These are phyloP conservation scores for Amaranthus hypochondriacus DNA, from an alignment of 148 eudicot genomes.

Conservation along the genomic window DNA sequence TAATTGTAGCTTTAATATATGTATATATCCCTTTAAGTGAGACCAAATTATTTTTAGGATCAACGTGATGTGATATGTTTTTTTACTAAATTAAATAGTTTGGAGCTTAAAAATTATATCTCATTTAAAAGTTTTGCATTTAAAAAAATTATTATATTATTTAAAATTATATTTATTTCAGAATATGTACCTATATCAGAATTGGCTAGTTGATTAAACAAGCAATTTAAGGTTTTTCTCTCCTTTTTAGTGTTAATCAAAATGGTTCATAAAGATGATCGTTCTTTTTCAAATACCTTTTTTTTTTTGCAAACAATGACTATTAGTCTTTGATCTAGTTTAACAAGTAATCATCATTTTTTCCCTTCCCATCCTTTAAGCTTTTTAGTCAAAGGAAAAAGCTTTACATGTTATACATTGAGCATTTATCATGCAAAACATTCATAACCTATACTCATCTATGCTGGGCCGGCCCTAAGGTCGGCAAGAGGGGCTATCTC, in stretches of 20 bases:
- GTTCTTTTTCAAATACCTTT: conserved; percentile 19
- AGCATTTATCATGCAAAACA: neutral
- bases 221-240: neutral
- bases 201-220: neutral
- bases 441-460: neutral
- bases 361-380: neutral
- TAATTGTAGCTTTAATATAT: too few species aligned
- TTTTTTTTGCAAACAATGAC: conserved; percentile 20
- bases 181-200: too few species aligned
- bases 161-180: too few species aligned
- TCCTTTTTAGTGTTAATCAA: neutral
- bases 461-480: too few species aligned
- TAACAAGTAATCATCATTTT: conserved; percentile 6
- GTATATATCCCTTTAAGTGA: too few species aligned
- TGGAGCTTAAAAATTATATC: too few species aligned
- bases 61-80: too few species aligned
- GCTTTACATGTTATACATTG: neutral
- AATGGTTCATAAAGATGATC: neutral
- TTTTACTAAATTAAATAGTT: too few species aligned
- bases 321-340: neutral
- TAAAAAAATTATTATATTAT: too few species aligned
- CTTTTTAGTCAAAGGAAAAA: conserved; percentile 19
- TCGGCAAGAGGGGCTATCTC: too few species aligned
- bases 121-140: too few species aligned
- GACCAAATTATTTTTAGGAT: too few species aligned